phyloP scores from a whole-genome alignment of 2,329 filamentous ascomycete genomes.

The Sporothrix pallida region DNA sequence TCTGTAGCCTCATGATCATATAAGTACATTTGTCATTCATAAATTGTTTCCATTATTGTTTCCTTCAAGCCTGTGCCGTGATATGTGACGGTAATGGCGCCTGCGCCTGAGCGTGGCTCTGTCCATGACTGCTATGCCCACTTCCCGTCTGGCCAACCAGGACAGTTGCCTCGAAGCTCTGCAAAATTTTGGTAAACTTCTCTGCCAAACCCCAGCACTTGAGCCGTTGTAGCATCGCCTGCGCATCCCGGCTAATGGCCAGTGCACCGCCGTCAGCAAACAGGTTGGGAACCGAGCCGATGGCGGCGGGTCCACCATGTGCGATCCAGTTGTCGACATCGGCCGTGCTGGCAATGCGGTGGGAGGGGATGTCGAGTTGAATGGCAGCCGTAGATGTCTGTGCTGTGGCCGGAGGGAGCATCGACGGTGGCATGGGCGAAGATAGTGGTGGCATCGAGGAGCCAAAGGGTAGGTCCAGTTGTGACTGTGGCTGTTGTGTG shows the following conservation, averaged over 20 bases:
- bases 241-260: constrained; percentile 41
- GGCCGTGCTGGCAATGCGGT: constrained; percentile 30
- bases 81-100: too few species aligned
- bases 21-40: background rate
- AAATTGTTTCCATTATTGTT: background rate
- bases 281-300: constrained; percentile 40
- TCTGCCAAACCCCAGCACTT: constrained; percentile 42
- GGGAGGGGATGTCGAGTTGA: constrained; percentile 38
- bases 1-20: background rate
- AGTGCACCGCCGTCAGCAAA: constrained; percentile 35
- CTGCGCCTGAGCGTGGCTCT: background rate
- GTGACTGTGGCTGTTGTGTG: background rate
- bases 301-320: constrained; percentile 40
- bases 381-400: constrained; percentile 21
- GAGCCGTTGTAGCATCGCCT: constrained; percentile 40
- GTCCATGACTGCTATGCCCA: background rate
- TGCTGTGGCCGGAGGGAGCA: background rate
- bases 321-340: constrained; percentile 40
- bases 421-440: background rate
- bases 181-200: constrained; percentile 43
- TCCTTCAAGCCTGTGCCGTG: background rate
- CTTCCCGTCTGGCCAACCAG: background rate
- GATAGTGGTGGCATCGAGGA: background rate
- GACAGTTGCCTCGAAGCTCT: constrained; percentile 35
- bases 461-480: background rate